Percentiles rank a stretch among this genome's conserved stretches.
Evolutionary conservation across 306 rosid genomes (phyloP).

Genomic region (peach (Prunus persica)): Prunus_persica_NCBIv2 NC_034012.1:5511501-5512000

Average conservation of each 20-base stretch:
- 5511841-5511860: constrained; percentile 82
- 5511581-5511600: neutral
- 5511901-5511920: constrained; percentile 53
- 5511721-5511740: neutral
- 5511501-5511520: neutral
- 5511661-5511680: neutral
- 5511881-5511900: constrained; percentile 69
- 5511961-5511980: constrained; percentile 19
- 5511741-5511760: constrained; percentile 4
- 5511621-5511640: neutral
- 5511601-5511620: neutral
- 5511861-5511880: constrained; percentile 90
- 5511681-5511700: neutral
- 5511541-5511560: neutral
- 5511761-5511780: neutral
- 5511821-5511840: constrained; percentile 73
- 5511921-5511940: constrained; percentile 15
- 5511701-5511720: neutral
- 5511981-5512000: constrained; percentile 55
- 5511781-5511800: neutral
- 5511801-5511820: constrained; percentile 80
- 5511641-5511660: neutral
- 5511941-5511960: constrained; percentile 15
- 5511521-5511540: neutral
- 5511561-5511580: neutral